Base-by-base conservation (phyloP, 345 rosid genomes). In the Ceriops tagal region DNA sequence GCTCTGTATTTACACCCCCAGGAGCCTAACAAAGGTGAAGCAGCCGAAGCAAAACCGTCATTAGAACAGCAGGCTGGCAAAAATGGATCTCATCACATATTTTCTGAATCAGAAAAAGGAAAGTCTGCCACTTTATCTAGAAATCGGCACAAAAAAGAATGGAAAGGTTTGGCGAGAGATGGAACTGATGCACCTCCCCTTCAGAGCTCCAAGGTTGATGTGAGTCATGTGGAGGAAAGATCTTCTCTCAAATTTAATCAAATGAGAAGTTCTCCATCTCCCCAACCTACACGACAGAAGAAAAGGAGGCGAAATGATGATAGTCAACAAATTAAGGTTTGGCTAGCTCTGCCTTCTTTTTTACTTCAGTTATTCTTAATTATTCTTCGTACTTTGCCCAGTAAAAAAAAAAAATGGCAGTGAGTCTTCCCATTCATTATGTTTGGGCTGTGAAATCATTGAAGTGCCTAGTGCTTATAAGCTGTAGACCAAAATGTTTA, bases 161-260 rank as follows among this genome's bases (percentile, higher is more conserved):
- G 91, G 95, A 84, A 83, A 79, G 91, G 83, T 62, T 78, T 83
- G 62, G 75, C 58, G 39, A 73, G 78, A 71, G 88, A 82, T 66
- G 83, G 71, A n/a, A 67, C 75, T 51, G 91, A 89, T 53, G 78
- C 82, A 15, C 95, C 91, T 56, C 89, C 88, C 65, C 89, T 88
- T 67, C 73, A 76, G 22, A 89, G 91, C 71, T 82, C 92, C 20
- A 90, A 81, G 79, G 81, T 82, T 67, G 86, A 72, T 47, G 79
- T 72, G 72, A 58, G 77, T 49, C 67, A 61, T 55, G 61, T 65
- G 28, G 86, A 84, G 67, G 90, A 87, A 73, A 86, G 73, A 78
- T 51, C 75, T 64, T 77, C 70, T 68, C 77, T 34, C 21, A 73
- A 67, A 80, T 74, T 51, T 49, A 77, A 76, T 76, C 80, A 16